Evolutionary conservation across 768 basidiomycete species (phyloP), one percentile per base, ranked within the genome.

Genomic region (Scleroderma citrinum): DNA sequence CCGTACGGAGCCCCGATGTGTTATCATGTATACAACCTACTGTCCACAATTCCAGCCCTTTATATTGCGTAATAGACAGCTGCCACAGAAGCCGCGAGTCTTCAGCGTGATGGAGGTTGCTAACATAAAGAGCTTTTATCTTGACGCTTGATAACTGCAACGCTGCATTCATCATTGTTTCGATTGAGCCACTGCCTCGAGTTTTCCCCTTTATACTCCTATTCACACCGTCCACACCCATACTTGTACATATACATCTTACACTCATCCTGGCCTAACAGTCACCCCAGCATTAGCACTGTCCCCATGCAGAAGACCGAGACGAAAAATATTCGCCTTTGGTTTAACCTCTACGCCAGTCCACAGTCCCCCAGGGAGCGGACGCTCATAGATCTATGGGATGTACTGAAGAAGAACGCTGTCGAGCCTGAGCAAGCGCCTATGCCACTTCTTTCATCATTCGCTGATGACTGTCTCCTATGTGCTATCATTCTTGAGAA

Each of bases 401-500:
- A 47, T 4, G 41, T 42, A 31, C 51, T 69, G 10, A 56, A 37
- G 44, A 52, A 40, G 20, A 58, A 51, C 4, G 56, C 67, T 11
- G 54, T 67, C 30, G 67, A 67, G 26, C 56, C 65, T 5, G 40
- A 50, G 14, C 67, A 69, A 45, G 58, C 55, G 6, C 51, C 63
- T 3, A 31, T 47, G 11, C 59, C 59, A n/a, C 44, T 48, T 12
- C 35, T 67, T 10, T 1, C 20, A 36, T 58, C 59, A 26, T 67
- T 67, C 26, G 54, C 53, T 38, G 57, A 61, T 32, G 67, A 67
- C 6, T 67, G 65, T 46, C 57, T 67, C 20, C 46, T 68, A 26
- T 67, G 49, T 13, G 59, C 65, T 19, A 42, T 52, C 13, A 61
- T 67, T 20, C 17, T 49, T 34, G 36, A 10, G 40, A 53, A 53